Base-by-base conservation (phyloP, 805 yeast genomes). In the Yamadazyma nakazawae region DNA sequence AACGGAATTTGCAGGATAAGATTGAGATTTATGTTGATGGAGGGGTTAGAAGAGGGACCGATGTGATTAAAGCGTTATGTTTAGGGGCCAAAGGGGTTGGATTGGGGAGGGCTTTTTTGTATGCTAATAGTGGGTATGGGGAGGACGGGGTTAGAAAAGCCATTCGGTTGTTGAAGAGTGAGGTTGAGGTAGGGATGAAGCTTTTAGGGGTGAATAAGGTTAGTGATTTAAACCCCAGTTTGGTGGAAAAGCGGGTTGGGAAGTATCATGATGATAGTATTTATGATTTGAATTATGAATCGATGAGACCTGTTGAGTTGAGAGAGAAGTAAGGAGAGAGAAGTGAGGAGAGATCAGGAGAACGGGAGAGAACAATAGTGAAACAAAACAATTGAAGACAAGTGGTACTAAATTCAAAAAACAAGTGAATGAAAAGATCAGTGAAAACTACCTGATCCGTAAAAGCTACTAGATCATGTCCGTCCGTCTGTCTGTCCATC, bases 151-250 rank as follows among this genome's bases (percentile, higher is more conserved):
- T 82, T 12, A 70, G 74, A 18, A 79, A 71, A 54, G 80, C 84
- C 1, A 74, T 81, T 46, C 79, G 79, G 46, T 66, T 88, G 47
- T 67, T 89, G 52, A 80, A 79, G 52, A 85, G 81, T 49, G 96
- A 88, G 61, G 54, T 88, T 18, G 80, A 74, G 45, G 81, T 85
- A 84, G 80, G 82, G 57, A 85, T 89, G 96, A 75, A 94, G 52
- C 68, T 89, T 43, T 62, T 88, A 32, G 96, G 96, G 37, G 92
- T 80, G 14, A 78, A 76, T 12, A 76, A 70, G 37, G 63, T 89
- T 32, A 73, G 70, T 14, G 78, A 80, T 28, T 64, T 81, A 49
- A 65, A 66, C 47, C 68, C 66, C 34, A 62, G 62, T 14, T 63
- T 70, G 43, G 58, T 78, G 79, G 59, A 55, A 14, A 40, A 35